Evolutionary conservation across 495 filamentous ascomycete species (phyloP), one percentile per base, ranked within the genome.

Genomic region (Podospora didyma): DNA sequence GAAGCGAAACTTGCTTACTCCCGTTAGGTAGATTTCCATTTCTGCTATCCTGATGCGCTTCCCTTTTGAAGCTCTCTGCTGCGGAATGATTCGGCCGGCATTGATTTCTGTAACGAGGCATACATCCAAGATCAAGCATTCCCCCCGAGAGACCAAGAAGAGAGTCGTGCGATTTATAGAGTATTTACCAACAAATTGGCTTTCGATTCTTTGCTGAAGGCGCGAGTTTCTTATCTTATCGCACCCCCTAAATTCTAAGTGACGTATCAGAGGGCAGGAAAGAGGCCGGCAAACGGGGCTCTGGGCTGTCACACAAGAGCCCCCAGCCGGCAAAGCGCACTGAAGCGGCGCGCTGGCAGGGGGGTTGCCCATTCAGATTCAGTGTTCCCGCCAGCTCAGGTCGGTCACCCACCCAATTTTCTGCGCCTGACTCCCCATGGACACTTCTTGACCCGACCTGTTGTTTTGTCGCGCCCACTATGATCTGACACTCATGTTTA

Each of bases 221-320:
- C 39, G 39, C 39, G n/a, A 11, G 26, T 46, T 24, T 20, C 66
- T 69, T 67, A 69, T 69, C 64, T 69, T 67, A 69, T 69, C 64
- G 47, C 24, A 34, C 21, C 41, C 2, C 4, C 14, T 42, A 17
- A 42, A 14, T 14, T 46, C 26, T 9, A 31, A 53, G 64, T 69
- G 66, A 69, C 66, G 66, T 69, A 64, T 69, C 63, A 47, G 59
- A 64, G 54, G 26, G 51, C 48, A 42, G 48, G 48, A 60, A 60
- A 49, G 49, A 45, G 50, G 54, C 51, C 52, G 37, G 49, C 54
- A 42, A 46, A 39, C 52, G 53, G 53, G 44, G 39, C 31, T 10
- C 21, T 53, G 47, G 34, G 31, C 44, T 51, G n/a, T 17, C 23
- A 12, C 48, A 26, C 24, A 12, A 47, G 16, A 23, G 41, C 56